Evolutionary conservation across 176 grass and related monocot species (phyloP).

Genomic region (Saccharum spontaneum): DNA sequence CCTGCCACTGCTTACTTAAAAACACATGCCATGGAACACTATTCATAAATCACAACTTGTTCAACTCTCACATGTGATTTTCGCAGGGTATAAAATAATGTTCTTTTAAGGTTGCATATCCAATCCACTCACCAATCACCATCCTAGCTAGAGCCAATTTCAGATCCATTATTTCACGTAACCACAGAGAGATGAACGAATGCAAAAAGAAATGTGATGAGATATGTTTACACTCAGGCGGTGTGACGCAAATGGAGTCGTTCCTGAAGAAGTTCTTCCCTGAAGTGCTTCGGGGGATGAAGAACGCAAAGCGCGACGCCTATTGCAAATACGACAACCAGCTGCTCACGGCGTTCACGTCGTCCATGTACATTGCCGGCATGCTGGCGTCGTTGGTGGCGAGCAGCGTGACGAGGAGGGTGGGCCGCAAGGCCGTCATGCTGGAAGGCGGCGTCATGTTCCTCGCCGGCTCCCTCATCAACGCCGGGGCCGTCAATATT

Average conservation of each 20-base stretch:
- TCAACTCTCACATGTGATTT: too few species aligned
- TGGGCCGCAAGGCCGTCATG: conserved; percentile 50
- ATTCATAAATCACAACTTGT: too few species aligned
- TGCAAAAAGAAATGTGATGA: neutral
- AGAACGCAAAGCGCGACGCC: conserved; percentile 22
- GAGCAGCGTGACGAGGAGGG: conserved; percentile 31
- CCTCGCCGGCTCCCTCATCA: conserved; percentile 34
- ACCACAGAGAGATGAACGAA: neutral
- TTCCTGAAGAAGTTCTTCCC: conserved; percentile 64
- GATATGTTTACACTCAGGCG: conserved; percentile 26
- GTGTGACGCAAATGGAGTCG: conserved; percentile 63
- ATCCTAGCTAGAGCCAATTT: too few species aligned
- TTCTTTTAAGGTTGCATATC: too few species aligned
- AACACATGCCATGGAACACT: too few species aligned
- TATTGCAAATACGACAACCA: conserved; percentile 60
- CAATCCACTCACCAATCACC: too few species aligned
- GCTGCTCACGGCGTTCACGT: conserved; percentile 63
- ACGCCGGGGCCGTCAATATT: conserved; percentile 27
- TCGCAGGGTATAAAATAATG: too few species aligned
- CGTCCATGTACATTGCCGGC: conserved; percentile 59
- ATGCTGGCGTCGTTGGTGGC: conserved; percentile 43
- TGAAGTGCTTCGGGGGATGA: conserved; percentile 36
- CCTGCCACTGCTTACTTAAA: too few species aligned
- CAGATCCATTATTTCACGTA: too few species aligned
- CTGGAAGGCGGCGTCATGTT: conserved; percentile 47